Base-by-base conservation (phyloP, 352 stramenopile species). In the Saprolegnia diclina region DNA sequence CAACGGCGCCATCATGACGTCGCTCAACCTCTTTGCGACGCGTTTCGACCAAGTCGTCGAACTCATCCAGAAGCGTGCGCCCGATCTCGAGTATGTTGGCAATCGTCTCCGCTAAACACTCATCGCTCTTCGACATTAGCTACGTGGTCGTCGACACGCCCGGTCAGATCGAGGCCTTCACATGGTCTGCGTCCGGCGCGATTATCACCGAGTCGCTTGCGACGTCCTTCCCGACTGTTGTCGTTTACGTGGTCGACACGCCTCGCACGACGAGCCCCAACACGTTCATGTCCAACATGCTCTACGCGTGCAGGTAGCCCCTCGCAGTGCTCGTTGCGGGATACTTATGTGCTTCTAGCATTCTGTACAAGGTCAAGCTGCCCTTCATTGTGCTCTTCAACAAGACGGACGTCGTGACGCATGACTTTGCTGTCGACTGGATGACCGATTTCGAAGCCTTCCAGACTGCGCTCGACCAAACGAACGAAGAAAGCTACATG, bases 281-380 rank as follows among this genome's bases (percentile, higher is more conserved):
- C 72, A 99, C 97, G 19, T 99, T 99, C 77, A 99, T 99, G 96
- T 98, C 87, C 76, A 99, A 99, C 78, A 99, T 99, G 97, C 83
- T 99, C 9, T 99, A 99, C 76, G 96, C 96, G 2, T 99, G 96
- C 77, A 98, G 72, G 72, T 76, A 74, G 35, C 2, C n/a, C 10
- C 59, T 57, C 3, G 29, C 29, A 35, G 2, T 2, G 13, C 24
- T 65, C 42, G 1, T 65, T n/a, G 11, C 11, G 3, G 13, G 3
- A 48, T 48, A n/a, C 42, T 48, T 11, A 48, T 48, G 18, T 48
- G 24, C 1, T 14, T 0, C 0, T 42, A 77, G 89, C 72, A 99
- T 99, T 77, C 78, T 99, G 53, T 99, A 99, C 85, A 97, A 98
- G 73, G 95, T 97, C 24, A 89, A 94, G 65, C 80, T 99, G 64